These are phyloP conservation scores for Mycena chlorophos DNA, from an alignment of 768 basidiomycete genomes.

Conservation along the genomic window DNA sequence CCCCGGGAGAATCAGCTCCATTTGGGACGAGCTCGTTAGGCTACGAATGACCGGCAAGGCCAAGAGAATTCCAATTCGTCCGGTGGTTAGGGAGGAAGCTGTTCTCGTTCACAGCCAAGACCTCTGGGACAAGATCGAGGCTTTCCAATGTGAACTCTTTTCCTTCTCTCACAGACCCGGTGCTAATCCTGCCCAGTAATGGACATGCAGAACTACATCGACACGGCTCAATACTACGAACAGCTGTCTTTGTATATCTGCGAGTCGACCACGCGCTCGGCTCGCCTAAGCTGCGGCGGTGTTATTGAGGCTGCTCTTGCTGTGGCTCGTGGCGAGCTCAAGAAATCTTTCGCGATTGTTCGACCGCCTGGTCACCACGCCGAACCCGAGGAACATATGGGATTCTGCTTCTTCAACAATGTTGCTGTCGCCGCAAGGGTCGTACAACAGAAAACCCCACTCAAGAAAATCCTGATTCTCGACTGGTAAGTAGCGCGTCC, in stretches of 20 bases:
- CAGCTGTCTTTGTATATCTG: constrained; percentile 91
- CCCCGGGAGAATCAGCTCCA: constrained; percentile 81
- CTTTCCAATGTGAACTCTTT: constrained; percentile 62
- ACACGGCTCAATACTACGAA: constrained; percentile 83
- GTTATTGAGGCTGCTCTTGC: constrained; percentile 88
- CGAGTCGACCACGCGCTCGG: constrained; percentile 78
- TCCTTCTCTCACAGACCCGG: constrained; percentile 2
- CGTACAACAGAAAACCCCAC: constrained; percentile 63
- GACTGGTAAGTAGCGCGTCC: constrained; percentile 72
- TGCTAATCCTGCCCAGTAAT: constrained; percentile 52
- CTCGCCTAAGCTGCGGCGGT: constrained; percentile 89
- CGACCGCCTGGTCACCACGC: constrained; percentile 98
- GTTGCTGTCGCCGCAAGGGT: constrained; percentile 90
- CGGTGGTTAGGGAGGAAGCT: constrained; percentile 75
- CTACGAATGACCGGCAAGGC: constrained; percentile 66
- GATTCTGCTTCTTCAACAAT: constrained; percentile 99
- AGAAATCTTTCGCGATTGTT: constrained; percentile 92
- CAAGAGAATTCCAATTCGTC: constrained; percentile 74
- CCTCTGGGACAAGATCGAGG: constrained; percentile 89
- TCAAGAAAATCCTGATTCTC: constrained; percentile 85
- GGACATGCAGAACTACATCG: constrained; percentile 69
- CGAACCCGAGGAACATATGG: constrained; percentile 97
- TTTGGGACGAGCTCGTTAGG: constrained; percentile 65
- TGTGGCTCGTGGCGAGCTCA: constrained; percentile 75
- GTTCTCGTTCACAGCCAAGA: constrained; percentile 88